Evolutionary conservation across 305 asterid species (phyloP).

Genomic region (Fraxinus nigra): DNA sequence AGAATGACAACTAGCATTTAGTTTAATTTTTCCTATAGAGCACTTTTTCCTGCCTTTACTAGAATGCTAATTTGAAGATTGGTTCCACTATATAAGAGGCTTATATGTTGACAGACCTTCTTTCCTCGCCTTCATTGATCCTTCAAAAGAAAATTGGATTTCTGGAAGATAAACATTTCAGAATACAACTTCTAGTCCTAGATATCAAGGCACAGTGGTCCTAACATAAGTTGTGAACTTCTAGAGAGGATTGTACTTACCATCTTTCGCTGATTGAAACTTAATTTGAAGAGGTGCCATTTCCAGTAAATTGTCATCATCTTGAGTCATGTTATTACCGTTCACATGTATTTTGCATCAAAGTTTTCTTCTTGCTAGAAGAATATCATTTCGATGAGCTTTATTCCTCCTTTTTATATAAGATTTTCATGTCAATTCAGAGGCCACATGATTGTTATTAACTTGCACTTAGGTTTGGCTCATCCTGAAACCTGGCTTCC

Average conservation of each 20-base stretch:
- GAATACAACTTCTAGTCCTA: background rate
- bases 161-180: background rate
- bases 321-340: background rate
- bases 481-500: conserved; percentile 84
- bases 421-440: conserved; percentile 13
- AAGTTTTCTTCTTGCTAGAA: conserved; percentile 10
- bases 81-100: background rate
- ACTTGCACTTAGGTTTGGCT: conserved; percentile 80
- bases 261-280: background rate
- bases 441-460: conserved; percentile 13
- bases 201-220: background rate
- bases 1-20: background rate
- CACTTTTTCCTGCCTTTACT: background rate
- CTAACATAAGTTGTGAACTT: background rate
- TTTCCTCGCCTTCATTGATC: background rate
- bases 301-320: conserved; percentile 10
- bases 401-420: background rate
- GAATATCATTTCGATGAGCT: background rate
- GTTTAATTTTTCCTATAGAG: background rate
- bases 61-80: background rate
- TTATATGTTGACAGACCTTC: background rate
- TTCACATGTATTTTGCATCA: background rate
- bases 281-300: conserved; percentile 6
- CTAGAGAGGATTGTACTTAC: background rate
- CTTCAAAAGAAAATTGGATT: background rate